These are phyloP conservation scores for Microcyclospora pomicola DNA, from an alignment of 2,329 filamentous ascomycete species.

Conservation along the genomic window DNA sequence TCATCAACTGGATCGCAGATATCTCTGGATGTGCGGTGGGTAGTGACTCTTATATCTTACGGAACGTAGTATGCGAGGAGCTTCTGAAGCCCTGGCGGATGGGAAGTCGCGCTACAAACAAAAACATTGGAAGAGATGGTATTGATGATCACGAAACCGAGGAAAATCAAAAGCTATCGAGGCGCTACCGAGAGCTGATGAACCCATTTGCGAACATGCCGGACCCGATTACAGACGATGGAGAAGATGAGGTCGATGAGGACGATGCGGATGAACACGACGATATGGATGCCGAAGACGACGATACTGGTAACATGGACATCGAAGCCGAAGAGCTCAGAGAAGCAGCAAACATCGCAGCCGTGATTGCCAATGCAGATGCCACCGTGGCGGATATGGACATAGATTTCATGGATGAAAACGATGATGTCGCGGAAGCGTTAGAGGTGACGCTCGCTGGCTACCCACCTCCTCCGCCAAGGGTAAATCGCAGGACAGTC, in stretches of 20 bases:
- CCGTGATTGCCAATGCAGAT: slow-evolving; percentile 10
- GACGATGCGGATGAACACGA: slow-evolving; percentile 34
- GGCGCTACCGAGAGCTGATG: slow-evolving; percentile 28
- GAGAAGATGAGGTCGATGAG: slow-evolving; percentile 30
- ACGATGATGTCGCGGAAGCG: slow-evolving; percentile 56
- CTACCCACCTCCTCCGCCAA: slow-evolving; percentile 51
- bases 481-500: slow-evolving; percentile 10
- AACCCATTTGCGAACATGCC: slow-evolving; percentile 16
- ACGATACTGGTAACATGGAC: slow-evolving; percentile 15
- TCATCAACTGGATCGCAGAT: slow-evolving; percentile 90
- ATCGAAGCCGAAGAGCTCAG: slow-evolving; percentile 17
- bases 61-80: slow-evolving; percentile 78
- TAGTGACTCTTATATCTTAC: slow-evolving; percentile 62
- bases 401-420: slow-evolving; percentile 30
- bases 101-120: slow-evolving; percentile 72
- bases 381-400: slow-evolving; percentile 33
- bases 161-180: slow-evolving; percentile 30
- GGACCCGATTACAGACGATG: slow-evolving; percentile 26
- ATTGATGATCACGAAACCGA: slow-evolving; percentile 68
- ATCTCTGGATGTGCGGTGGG: slow-evolving; percentile 82
- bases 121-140: slow-evolving; percentile 59
- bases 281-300: slow-evolving; percentile 24
- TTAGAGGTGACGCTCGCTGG: slow-evolving; percentile 67
- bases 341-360: slow-evolving; percentile 24
- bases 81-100: slow-evolving; percentile 75